Base-by-base conservation (phyloP, 441 rosid species). In the Gossypium davidsonii region DNA sequence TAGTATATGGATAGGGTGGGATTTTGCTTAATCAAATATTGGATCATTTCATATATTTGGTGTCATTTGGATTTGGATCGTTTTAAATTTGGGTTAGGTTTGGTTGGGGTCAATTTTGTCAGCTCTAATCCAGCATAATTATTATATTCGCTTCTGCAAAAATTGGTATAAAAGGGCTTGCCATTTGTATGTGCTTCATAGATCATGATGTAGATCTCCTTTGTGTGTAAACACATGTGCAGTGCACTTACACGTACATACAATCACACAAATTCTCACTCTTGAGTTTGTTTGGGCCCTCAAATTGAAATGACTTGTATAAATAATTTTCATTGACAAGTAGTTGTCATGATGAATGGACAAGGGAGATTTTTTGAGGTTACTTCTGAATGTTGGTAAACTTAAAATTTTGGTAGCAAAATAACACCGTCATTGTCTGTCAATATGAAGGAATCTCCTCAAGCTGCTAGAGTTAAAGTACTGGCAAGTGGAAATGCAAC, bases 401-500 rank as follows among this genome's bases (percentile, higher is more conserved):
- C n/a, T 60, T 26, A 60, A 14, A 60, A 60, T 14, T 26, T 26
- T 60, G 64, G 64, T 15, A 28, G 39, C 67, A 73, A 65, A 44
- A 26, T 60, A 64, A 78, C 76, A 42, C 57, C 66, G 70, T 67
- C 8, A 21, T 53, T 25, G 49, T 75, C 73, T 14, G 63, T 79
- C 80, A 65, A 63, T 49, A 44, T 87, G 78, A 73, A 96, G 99
- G 99, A 93, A 74, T 93, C 99, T 79, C 99, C 99, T 81, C 97
- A 93, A 78, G 90, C 97, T 56, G 99, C 99, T 65, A 85, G 99
- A 78, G 99, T 93, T 52, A 60, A 96, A 86, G 99, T 96, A 64
- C 80, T 93, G 85, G 92, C 98, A 9, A 93, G 98, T 73, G 99
- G 71, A 57, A 34, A 71, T 42, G 69, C 17, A 74, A 96, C 97